Evolutionary conservation across 352 stramenopile species (phyloP), one percentile per base, ranked within the genome.

Genomic region (Halophytophthora batemanensis): DNA sequence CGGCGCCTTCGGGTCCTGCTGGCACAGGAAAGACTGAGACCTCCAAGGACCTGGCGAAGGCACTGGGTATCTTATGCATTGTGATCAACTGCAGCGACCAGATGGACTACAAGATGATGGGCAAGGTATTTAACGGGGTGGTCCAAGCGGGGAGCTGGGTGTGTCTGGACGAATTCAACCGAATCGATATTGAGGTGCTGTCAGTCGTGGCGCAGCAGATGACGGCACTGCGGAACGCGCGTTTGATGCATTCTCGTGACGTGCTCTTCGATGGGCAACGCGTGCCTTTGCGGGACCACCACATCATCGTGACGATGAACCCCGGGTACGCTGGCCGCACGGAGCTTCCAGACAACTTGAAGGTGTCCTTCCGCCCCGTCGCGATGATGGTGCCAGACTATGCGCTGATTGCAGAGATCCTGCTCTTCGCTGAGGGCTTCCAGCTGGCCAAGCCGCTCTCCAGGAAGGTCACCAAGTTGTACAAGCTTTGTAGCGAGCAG

Each of bases 31-130:
- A 98, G 59, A 98, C 93, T 0, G 93, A 98, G 65, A 98, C 92
- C 1, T 97, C 87, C 0, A 97, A 98, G 60, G 93, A 98, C 63
- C 64, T 98, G 14, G 92, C 88, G 10, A 90, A 94, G 55, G 87
- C 81, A 1, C 69, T 98, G 1, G 92, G 87, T 1, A 93, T 97
- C 23, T 76, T 95, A 0, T 97, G 89, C 51, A 97, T 98, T 52
- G 93, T 98, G 15, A 97, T 97, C 59, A 98, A 98, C 59, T 98
- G 94, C 71, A 97, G 83, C 25, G 93, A 98, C 53, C 90, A 98
- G 67, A 98, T 98, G 71, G 96, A 87, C 53, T 90, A 87, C 63
- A 87, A 81, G 50, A 90, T 89, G 65, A 83, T 93, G 72, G 83
- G 68, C n/a, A 92, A 80, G 42, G 84, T 95, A 28, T 90, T 93